Percentiles rank a stretch among this genome's conserved stretches.
Evolutionary conservation across 441 rosid species (phyloP).

Genomic region (Gossypium armourianum): DNA sequence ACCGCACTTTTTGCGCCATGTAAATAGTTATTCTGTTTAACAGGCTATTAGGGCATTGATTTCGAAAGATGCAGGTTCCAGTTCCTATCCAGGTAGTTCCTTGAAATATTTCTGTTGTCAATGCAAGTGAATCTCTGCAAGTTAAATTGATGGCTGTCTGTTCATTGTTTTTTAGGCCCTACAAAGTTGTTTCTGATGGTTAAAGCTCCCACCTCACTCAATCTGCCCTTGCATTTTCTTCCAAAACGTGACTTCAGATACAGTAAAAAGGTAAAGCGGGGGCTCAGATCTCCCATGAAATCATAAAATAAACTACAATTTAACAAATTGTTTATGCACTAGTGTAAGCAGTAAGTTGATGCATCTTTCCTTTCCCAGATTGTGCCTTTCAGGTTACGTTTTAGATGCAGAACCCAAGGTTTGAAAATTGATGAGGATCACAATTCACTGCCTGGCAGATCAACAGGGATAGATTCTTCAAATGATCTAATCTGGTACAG

Average conservation of each 20-base stretch:
- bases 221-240: slow-evolving; percentile 68
- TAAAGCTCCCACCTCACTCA: slow-evolving; percentile 62
- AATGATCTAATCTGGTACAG: slow-evolving; percentile 59
- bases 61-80: slow-evolving; percentile 68
- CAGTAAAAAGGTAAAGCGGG: slow-evolving; percentile 54
- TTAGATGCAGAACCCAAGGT: slow-evolving; percentile 49
- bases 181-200: slow-evolving; percentile 64
- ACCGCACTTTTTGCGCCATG: not conserved
- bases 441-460: slow-evolving; percentile 25
- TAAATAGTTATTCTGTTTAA: slow-evolving; percentile 12
- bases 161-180: slow-evolving; percentile 37
- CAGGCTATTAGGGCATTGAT: slow-evolving; percentile 66
- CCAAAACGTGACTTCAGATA: slow-evolving; percentile 83
- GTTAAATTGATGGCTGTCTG: slow-evolving; percentile 1
- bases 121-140: slow-evolving; percentile 7
- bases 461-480: slow-evolving; percentile 24
- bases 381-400: slow-evolving; percentile 46
- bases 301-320: not conserved
- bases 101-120: not conserved
- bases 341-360: not conserved
- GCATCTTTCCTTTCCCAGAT: slow-evolving; percentile 31
- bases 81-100: slow-evolving; percentile 57
- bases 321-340: not conserved
- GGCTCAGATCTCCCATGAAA: not conserved
- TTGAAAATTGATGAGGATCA: slow-evolving; percentile 20